Evolutionary conservation across 805 yeast genomes (phyloP), one percentile per base, ranked within the genome.

Genomic region (Candida yuanshanica): DNA sequence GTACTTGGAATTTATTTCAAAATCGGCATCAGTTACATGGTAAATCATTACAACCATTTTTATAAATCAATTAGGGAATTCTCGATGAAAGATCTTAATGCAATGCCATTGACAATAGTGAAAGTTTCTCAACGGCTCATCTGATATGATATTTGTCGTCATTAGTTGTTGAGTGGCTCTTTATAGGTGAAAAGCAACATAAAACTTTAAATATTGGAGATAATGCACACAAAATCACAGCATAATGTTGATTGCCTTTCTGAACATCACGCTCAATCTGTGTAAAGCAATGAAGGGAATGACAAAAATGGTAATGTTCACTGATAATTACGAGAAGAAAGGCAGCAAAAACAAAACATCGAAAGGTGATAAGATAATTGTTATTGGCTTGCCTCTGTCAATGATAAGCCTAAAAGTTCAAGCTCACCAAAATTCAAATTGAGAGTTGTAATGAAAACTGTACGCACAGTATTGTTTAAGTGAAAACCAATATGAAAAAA

Each of bases 401-500:
- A 60, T 82, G 89, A 56, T 80, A 83, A 23, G 87, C 81, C 51
- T 84, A 65, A n/a, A 88, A 65, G 48, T 81, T 81, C 64, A 84
- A 65, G 63, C 84, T 83, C 24, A 82, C 78, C 52, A 80, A 67
- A 18, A 86, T 79, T 55, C 83, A 66, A 69, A 81, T 73, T 58
- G 84, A 84, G 55, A 81, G 56, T 62, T 83, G 87, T 50, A 84
- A 69, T 18, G 93, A 83, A 49, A 84, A 62, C 55, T 81, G 83
- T 66, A 84, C 84, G 64, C 83, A 83, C 60, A n/a, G 81, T 69
- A 60, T 84, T 84, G 63, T 84, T 84, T 63, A 84, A 71, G 63
- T 84, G 95, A 75, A 84, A 84, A 63, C 95, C 95, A 46, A 88
- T 81, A 63, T 84, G 95, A 14, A 91, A 93, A 64, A 82, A 84